phyloP scores from a whole-genome alignment of 2,329 filamentous ascomycete species.

The Alternaria metachromatica region DNA sequence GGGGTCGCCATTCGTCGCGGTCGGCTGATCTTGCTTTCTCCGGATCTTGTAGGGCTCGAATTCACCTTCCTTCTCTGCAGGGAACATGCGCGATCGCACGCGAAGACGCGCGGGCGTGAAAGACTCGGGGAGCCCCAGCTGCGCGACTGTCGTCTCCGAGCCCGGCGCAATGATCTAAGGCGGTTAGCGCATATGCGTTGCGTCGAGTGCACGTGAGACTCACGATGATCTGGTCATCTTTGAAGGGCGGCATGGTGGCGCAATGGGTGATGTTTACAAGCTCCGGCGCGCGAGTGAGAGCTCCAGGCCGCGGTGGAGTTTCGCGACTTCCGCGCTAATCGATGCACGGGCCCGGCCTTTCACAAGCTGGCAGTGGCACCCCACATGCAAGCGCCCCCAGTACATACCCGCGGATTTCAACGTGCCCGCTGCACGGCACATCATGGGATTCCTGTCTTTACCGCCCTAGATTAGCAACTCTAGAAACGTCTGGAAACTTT shows the following conservation, averaged over 20 bases:
- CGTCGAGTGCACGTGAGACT: conserved; percentile 8
- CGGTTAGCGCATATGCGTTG: conserved; percentile 15
- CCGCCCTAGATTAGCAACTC: conserved; percentile 6
- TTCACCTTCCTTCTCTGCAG: conserved; percentile 74
- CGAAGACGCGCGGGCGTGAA: conserved; percentile 88
- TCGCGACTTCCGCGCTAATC: conserved; percentile 15
- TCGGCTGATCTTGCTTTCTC: conserved; percentile 46
- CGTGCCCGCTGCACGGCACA: conserved; percentile 27
- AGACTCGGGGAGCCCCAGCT: conserved; percentile 87
- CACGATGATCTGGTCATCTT: conserved; percentile 56
- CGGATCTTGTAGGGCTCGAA: conserved; percentile 84
- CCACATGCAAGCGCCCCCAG: conserved; percentile 23
- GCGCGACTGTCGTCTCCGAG: conserved; percentile 87
- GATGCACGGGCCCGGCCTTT: conserved; percentile 9
- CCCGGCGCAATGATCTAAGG: conserved; percentile 74
- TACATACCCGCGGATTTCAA: conserved; percentile 19
- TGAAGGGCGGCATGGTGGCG: conserved; percentile 52
- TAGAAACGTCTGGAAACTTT: not conserved
- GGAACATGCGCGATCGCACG: conserved; percentile 93
- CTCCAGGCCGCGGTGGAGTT: conserved; percentile 12
- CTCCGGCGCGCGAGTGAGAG: conserved; percentile 20
- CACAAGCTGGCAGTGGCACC: conserved; percentile 7
- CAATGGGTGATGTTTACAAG: conserved; percentile 29
- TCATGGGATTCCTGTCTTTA: conserved; percentile 23
- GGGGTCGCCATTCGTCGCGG: conserved; percentile 39